Conservation (phyloP, 352 stramenopile species). For the Saprolegnia parasitica region DNA sequence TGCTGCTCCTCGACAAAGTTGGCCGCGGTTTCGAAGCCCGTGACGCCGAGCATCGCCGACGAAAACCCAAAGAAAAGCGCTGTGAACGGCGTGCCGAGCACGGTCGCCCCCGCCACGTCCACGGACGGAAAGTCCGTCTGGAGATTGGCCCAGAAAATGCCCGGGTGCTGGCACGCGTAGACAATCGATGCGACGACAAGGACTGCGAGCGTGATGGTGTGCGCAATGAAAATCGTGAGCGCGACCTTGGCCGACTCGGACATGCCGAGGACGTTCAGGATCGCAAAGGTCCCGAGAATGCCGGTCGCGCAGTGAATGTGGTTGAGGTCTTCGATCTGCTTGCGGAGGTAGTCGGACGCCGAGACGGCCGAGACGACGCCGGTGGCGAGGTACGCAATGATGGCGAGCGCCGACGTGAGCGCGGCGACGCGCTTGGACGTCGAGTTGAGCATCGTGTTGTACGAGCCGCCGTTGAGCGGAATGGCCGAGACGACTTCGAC, state of each 20-base stretch:
- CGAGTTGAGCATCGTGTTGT: conserved; percentile 85
- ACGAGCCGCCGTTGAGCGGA: conserved; percentile 81
- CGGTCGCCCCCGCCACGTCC: conserved; percentile 35
- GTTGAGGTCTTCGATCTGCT: conserved; percentile 45
- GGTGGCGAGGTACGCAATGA: conserved; percentile 84
- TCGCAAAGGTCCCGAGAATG: conserved; percentile 65
- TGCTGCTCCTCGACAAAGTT: conserved; percentile 89
- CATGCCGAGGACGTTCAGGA: conserved; percentile 72
- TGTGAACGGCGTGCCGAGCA: conserved; percentile 43
- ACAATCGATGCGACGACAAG: conserved; percentile 44
- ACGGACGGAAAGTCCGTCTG: conserved; percentile 43
- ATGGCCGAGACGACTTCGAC: conserved; percentile 78
- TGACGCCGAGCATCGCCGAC: conserved; percentile 85
- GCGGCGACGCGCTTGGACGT: conserved; percentile 69
- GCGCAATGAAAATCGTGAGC: conserved; percentile 67
- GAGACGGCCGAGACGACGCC: conserved; percentile 51
- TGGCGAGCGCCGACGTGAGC: conserved; percentile 64
- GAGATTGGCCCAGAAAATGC: background rate
- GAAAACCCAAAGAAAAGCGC: conserved; percentile 74
- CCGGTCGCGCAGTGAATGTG: conserved; percentile 39
- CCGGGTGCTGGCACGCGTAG: too few species aligned
- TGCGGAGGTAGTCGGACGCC: conserved; percentile 76
- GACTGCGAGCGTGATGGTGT: conserved; percentile 54
- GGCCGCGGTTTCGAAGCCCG: conserved; percentile 84
- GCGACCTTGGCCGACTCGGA: conserved; percentile 68